Evolutionary conservation across 345 rosid species (phyloP), one percentile per base, ranked within the genome.

Genomic region (Triadica sebifera): DNA sequence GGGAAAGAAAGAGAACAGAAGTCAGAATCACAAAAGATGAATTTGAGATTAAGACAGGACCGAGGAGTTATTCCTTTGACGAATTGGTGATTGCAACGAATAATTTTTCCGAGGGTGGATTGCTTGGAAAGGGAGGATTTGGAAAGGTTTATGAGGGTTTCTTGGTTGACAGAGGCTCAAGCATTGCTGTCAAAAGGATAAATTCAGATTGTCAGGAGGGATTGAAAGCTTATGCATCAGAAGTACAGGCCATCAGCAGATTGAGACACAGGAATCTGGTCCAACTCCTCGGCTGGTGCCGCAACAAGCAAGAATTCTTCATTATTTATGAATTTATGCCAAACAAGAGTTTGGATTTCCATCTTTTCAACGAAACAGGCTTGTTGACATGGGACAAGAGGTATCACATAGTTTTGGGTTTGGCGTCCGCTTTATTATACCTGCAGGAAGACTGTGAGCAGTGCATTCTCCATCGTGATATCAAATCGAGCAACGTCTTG

Each of bases 241-340:
- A 80, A 53, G 70, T 85, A 3, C 75, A 25, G 67, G 74, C 69
- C n/a, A 73, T 85, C n/a, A 78, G 80, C 53, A 77, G 72, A 51
- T n/a, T 78, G 68, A 73, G 84, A 63, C 85, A 85, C 58, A 50
- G 59, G 46, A 82, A 84, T 39, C 56, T 80, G 38, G 80, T 82
- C 7, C 67, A 70, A 25, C 82, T 84, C 12, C 49, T 77, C 1
- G 87, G 87, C 0, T 84, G 87, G 84, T 76, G 85, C 50, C 85
- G 75, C 37, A 64, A 82, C 39, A 72, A 46, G 29, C 61, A 20
- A 9, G 76, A 76, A 9, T 49, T 82, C 25, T 41, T 83, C 29
- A 74, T 85, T 0, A 77, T 81, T 2, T 83, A 81, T 15, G 82
- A 81, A 67, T 80, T 57, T 66, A 78, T 56, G 81, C 75, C 85